These are phyloP conservation scores for Spirogloea muscicola DNA, from an alignment of 139 green algal species.

Conservation along the genomic window DNA sequence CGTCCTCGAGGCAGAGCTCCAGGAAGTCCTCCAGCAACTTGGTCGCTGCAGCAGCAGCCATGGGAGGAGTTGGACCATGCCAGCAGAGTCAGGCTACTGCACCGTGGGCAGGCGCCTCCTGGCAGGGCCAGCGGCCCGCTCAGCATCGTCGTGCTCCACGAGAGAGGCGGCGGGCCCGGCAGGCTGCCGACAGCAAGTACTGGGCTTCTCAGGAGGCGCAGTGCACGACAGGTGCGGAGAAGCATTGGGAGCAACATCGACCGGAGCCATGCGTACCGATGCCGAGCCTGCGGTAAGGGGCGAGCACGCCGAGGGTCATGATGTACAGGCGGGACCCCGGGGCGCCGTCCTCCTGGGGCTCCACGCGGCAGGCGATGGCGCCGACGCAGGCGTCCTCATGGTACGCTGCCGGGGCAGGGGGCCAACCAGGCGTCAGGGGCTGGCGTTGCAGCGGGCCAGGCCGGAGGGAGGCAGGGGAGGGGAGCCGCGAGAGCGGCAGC, in stretches of 20 bases:
- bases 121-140: no score
- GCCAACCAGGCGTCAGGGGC: no score
- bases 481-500: neutral
- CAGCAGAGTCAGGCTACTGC: no score
- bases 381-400: constrained; percentile 59
- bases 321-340: constrained; percentile 70
- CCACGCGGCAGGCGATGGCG: constrained; percentile 67
- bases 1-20: constrained; percentile 38
- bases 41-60: constrained; percentile 50
- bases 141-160: no score
- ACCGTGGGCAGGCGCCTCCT: no score
- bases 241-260: no score
- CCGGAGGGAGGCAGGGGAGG: neutral
- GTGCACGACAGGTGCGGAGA: no score
- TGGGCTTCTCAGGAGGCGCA: no score
- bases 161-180: no score
- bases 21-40: constrained; percentile 56
- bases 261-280: constrained; percentile 54
- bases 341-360: constrained; percentile 37
- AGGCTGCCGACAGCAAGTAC: no score
- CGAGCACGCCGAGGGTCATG: constrained; percentile 79
- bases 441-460: no score
- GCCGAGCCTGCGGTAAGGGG: constrained; percentile 70
- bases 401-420: constrained; percentile 54
- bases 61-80: neutral